Conservation (phyloP, 202 grass and related monocot genomes). For the Zizania palustris region DNA sequence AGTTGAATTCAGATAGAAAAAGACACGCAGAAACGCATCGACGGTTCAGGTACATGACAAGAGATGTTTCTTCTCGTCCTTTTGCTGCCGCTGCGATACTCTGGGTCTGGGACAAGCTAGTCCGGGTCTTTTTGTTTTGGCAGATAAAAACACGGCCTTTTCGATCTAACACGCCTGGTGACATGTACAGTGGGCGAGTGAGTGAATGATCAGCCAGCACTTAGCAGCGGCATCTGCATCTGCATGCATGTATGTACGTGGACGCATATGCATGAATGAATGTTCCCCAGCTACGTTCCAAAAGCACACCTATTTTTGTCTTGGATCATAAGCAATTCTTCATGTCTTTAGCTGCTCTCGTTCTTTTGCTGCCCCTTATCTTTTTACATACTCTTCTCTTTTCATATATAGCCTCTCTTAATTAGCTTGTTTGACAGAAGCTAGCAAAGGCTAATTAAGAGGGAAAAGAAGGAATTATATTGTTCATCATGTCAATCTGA, state of each 20-base stretch:
- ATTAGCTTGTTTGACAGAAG: too few relatives aligned
- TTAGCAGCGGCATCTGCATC: too few relatives aligned
- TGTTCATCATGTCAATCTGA: too few relatives aligned
- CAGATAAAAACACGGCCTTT: background rate
- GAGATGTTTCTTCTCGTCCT: slow-evolving; percentile 25
- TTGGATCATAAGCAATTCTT: slow-evolving; percentile 24
- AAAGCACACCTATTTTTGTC: slow-evolving; percentile 36
- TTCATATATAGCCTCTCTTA: too few relatives aligned
- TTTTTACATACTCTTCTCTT: too few relatives aligned
- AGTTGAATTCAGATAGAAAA: background rate
- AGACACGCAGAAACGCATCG: slow-evolving; percentile 17
- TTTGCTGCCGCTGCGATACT: slow-evolving; percentile 14
- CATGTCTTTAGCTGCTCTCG: background rate
- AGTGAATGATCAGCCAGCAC: background rate
- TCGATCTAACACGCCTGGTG: background rate
- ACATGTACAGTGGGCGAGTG: slow-evolving; percentile 12
- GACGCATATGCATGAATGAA: slow-evolving; percentile 28
- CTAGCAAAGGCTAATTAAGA: too few relatives aligned
- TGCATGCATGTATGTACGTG: slow-evolving; percentile 33
- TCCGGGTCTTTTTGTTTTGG: background rate
- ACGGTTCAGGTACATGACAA: slow-evolving; percentile 20
- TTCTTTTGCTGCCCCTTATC: too few relatives aligned
- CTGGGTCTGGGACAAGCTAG: background rate
- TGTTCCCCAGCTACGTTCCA: slow-evolving; percentile 43
- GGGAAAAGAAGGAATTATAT: too few relatives aligned